These are phyloP conservation scores for Ehretia macrophylla DNA, from an alignment of 257 asterid species.

Conservation along the genomic window DNA sequence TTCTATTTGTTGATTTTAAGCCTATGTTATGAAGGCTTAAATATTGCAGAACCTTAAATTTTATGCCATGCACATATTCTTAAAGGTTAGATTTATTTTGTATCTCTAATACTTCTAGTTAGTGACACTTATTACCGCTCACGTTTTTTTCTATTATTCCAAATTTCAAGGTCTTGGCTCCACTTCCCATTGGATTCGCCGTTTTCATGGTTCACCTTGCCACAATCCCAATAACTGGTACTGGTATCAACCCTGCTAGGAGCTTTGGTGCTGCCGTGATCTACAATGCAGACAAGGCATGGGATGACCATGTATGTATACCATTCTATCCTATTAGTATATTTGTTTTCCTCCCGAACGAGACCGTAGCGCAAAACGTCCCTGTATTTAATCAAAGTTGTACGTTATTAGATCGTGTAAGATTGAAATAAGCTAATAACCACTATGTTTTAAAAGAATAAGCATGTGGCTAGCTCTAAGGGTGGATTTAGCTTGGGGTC, in stretches of 20 bases:
- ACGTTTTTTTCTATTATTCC: background rate
- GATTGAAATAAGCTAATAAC: no score
- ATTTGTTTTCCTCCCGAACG: background rate
- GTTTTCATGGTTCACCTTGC: slow-evolving; percentile 9
- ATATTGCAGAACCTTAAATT: no score
- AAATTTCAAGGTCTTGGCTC: slow-evolving; percentile 7
- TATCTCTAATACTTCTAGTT: no score
- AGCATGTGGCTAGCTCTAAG: no score
- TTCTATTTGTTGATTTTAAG: no score
- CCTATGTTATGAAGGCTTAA: no score
- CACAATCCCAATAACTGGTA: slow-evolving; percentile 5
- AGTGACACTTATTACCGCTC: no score
- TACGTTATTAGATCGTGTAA: background rate
- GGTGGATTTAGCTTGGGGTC: no score
- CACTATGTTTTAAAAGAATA: no score
- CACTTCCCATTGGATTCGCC: slow-evolving; percentile 8
- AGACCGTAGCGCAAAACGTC: background rate
- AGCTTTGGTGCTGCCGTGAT: slow-evolving; percentile 10
- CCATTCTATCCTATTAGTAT: background rate
- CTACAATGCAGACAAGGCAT: background rate
- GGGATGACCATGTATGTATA: slow-evolving; percentile 9
- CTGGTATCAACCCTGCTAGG: slow-evolving; percentile 8
- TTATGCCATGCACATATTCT: no score
- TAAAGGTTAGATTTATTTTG: no score
- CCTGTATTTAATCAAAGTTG: background rate